Evolutionary conservation across 202 grass and related monocot genomes (phyloP), one percentile per base, ranked within the genome.

Genomic region (Carex sylvatica): DNA sequence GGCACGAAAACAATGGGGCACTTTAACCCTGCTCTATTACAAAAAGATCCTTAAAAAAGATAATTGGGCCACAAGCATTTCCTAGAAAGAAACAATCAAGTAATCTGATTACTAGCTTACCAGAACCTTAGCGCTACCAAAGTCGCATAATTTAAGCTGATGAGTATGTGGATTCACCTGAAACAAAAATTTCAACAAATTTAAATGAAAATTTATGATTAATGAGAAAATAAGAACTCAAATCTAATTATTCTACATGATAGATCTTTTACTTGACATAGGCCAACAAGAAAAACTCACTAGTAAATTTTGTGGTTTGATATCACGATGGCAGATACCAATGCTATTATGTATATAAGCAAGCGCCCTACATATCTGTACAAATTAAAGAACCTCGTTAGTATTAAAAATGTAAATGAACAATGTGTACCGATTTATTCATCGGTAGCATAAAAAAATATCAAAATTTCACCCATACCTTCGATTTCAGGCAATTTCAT

Each of bases 81-180:
- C 26, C 47, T 24, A 31, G 44, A 47, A 81, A 65, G 46, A 82
- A 82, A 16, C 16, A 31, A 67, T 47, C 22, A 67, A 18, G 12
- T 23, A 63, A 55, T 82, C 40, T 65, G 59, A 49, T 44, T 47
- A 63, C 53, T 16, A 63, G 76, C 55, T 80, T 80, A 98, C 92
- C 95, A 95, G 86, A 8, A 98, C 84, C 78, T 98, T 98, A 60
- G 92, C 95, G 81, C 92, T 98, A 54, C 92, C 92, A 61, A 98
- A 98, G 86, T 95, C 95, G 19, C 95, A 95, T 13, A 98, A 88
- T 86, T 95, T 98, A 56, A 98, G 92, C 84, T 98, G 95, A 47
- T 98, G 92, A n/a, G 95, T 93, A 79, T 98, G 95, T 79, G 95
- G 95, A 67, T 98, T 98, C 71, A 94, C 92, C 92, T 94, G 87